Conservation (phyloP, 2,329 filamentous ascomycete genomes). For the Pseudogymnoascus sp. region DNA sequence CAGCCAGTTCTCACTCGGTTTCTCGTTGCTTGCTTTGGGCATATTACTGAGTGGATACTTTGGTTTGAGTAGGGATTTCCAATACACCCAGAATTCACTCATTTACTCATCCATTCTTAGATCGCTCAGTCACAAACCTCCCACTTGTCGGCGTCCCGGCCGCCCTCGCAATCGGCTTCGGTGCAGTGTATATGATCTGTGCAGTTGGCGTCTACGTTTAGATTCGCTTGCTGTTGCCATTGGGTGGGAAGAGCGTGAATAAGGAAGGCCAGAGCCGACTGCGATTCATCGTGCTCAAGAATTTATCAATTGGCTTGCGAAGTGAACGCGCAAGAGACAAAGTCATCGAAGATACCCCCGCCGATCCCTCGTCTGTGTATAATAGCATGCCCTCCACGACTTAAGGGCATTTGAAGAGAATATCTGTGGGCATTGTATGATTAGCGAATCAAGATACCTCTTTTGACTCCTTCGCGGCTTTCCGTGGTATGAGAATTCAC, state of each 20-base stretch:
- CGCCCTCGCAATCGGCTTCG: constrained; percentile 81
- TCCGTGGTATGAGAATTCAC: constrained; percentile 11
- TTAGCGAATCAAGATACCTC: constrained; percentile 10
- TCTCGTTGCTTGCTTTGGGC: constrained; percentile 65
- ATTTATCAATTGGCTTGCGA: constrained; percentile 1
- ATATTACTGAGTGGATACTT: constrained; percentile 71
- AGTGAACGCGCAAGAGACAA: constrained; percentile 3
- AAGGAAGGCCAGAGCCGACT: background rate
- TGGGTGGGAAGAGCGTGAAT: background rate
- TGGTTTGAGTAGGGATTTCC: constrained; percentile 62
- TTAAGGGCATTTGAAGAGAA: constrained; percentile 5
- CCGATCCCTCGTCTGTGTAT: background rate
- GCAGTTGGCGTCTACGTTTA: constrained; percentile 97
- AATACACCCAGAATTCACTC: constrained; percentile 9
- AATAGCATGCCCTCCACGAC: constrained; percentile 3
- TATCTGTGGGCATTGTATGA: constrained; percentile 1
- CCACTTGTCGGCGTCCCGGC: constrained; percentile 76
- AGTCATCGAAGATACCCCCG: constrained; percentile 1
- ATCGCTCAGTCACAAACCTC: constrained; percentile 73
- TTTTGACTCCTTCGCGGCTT: background rate
- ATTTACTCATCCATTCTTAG: constrained; percentile 40
- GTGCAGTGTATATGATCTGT: constrained; percentile 97
- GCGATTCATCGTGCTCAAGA: background rate
- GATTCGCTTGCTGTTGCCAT: constrained; percentile 10
- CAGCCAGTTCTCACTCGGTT: constrained; percentile 76